Conservation (phyloP, 768 basidiomycete species). For the Hypholoma fasciculare region DNA sequence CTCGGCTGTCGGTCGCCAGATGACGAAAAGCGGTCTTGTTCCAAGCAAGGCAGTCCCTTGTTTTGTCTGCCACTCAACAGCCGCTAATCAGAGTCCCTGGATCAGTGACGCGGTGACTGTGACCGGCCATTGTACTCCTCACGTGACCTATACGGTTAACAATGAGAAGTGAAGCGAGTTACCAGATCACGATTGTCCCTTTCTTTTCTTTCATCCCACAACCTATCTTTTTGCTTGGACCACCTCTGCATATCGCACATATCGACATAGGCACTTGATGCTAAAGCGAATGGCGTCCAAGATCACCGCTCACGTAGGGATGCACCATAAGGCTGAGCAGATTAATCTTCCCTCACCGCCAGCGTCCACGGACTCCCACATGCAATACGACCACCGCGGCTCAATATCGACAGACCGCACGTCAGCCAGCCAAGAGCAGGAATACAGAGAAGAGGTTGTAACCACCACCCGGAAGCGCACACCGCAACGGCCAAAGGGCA, state of each 20-base stretch:
- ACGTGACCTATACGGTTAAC: conserved; percentile 1
- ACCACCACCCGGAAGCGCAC: conserved; percentile 18
- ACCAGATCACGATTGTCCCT: background rate
- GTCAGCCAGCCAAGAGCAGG: conserved; percentile 33
- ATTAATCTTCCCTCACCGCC: conserved; percentile 28
- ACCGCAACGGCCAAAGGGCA: conserved; percentile 52
- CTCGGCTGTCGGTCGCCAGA: no score
- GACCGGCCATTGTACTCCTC: background rate
- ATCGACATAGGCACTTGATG: conserved; percentile 26
- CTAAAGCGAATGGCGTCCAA: conserved; percentile 55
- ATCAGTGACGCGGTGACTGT: background rate
- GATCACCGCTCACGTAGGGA: conserved; percentile 39
- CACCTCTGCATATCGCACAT: background rate
- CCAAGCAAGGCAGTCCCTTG: background rate
- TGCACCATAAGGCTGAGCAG: conserved; percentile 23
- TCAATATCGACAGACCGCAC: conserved; percentile 73
- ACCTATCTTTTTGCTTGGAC: background rate
- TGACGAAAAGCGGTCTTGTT: background rate
- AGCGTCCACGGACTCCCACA: conserved; percentile 30
- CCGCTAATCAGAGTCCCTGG: background rate
- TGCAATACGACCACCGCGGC: conserved; percentile 54
- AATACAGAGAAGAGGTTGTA: conserved; percentile 18
- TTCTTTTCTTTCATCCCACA: conserved; percentile 3
- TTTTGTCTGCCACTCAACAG: background rate
- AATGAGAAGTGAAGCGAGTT: background rate